phyloP scores from a whole-genome alignment of 1,284 basidiomycete species.

The Flammula alnicola region DNA sequence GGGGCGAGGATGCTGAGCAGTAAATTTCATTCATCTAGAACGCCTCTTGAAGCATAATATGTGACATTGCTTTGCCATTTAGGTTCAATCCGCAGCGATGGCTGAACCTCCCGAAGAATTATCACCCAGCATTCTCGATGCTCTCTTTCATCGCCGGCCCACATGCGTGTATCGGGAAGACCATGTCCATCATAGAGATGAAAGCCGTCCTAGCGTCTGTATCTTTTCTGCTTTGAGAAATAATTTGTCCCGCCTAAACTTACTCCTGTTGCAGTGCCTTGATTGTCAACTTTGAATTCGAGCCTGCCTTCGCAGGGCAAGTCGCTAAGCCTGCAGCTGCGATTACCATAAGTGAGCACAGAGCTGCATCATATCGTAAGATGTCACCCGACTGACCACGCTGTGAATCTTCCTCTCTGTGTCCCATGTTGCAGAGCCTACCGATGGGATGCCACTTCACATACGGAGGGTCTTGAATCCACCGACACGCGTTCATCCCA shows the following conservation, averaged over 20 bases:
- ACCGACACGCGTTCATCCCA: too few species aligned
- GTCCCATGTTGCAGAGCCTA: conserved; percentile 28
- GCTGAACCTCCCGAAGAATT: conserved; percentile 41
- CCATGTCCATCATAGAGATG: conserved; percentile 57
- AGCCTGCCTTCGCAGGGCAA: conserved; percentile 42
- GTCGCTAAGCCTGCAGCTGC: conserved; percentile 43
- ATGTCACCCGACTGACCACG: neutral
- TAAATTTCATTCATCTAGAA: conserved; percentile 24
- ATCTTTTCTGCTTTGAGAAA: neutral
- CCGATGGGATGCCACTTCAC: conserved; percentile 36
- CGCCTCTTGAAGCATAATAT: conserved; percentile 18
- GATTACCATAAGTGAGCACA: conserved; percentile 46
- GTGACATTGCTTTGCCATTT: conserved; percentile 35
- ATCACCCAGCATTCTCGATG: conserved; percentile 41
- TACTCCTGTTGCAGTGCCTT: conserved; percentile 33
- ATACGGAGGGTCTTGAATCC: conserved; percentile 15
- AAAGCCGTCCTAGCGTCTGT: conserved; percentile 49
- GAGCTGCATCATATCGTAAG: neutral
- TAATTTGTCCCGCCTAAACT: conserved; percentile 21
- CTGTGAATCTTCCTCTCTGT: neutral
- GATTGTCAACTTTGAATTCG: conserved; percentile 46
- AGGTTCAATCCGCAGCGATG: conserved; percentile 49
- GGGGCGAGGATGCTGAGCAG: conserved; percentile 47
- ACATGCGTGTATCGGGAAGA: conserved; percentile 52
- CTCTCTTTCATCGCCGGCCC: conserved; percentile 51